These are phyloP conservation scores for Phytophthora sansomeana DNA, from an alignment of 352 stramenopile species.

Conservation along the genomic window DNA sequence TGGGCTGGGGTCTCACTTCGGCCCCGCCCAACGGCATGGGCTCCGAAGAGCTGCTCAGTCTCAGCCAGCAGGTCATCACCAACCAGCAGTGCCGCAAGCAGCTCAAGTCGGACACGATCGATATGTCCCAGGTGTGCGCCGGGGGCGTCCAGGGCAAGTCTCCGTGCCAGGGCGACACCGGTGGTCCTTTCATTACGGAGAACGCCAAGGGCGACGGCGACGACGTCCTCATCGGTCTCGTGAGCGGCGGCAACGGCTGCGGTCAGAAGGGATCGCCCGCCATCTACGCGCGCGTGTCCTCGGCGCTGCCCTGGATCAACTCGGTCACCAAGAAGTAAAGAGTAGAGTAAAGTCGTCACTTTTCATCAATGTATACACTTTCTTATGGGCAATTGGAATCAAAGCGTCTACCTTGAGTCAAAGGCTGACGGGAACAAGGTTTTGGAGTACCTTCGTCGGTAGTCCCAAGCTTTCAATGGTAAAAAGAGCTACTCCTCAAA, in stretches of 20 bases:
- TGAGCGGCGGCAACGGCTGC: constrained; percentile 53
- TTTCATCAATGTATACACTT: neutral
- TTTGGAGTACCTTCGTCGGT: no score
- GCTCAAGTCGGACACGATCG: constrained; percentile 21
- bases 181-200: constrained; percentile 40
- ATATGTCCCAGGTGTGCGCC: constrained; percentile 39
- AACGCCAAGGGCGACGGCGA: constrained; percentile 26
- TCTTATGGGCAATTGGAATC: neutral
- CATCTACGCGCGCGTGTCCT: constrained; percentile 37
- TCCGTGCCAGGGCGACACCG: constrained; percentile 44
- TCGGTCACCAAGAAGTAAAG: constrained; percentile 23
- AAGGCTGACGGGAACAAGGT: no score
- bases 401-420: no score
- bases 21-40: constrained; percentile 7
- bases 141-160: constrained; percentile 33
- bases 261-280: constrained; percentile 28
- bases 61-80: constrained; percentile 19
- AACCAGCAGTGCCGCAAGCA: constrained; percentile 26
- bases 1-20: constrained; percentile 36
- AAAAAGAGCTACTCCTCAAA: no score
- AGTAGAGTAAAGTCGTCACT: neutral
- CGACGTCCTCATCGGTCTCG: constrained; percentile 57
- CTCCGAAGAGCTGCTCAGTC: constrained; percentile 20
- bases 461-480: no score
- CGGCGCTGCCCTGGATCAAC: constrained; percentile 31